Conservation (phyloP, 257 asterid genomes). For the Prunella vulgaris region DNA sequence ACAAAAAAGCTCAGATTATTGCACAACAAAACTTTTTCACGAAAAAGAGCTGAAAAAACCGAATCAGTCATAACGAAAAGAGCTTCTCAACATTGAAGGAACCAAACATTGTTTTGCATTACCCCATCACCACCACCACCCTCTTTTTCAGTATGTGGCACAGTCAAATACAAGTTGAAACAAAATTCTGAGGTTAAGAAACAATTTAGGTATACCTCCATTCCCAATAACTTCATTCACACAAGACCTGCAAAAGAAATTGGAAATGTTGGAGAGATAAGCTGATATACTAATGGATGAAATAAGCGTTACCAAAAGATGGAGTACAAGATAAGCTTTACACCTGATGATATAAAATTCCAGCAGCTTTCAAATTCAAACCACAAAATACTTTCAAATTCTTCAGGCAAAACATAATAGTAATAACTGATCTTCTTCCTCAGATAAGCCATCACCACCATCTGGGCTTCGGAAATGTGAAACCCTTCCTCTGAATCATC, state of each 20-base stretch:
- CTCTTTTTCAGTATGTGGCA: neutral
- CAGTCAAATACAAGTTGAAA: neutral
- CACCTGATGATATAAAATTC: too few relatives aligned
- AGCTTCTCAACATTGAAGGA: too few relatives aligned
- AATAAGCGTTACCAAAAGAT: neutral
- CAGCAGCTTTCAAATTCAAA: neutral
- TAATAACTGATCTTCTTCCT: neutral
- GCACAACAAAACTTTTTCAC: neutral
- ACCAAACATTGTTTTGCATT: too few relatives aligned
- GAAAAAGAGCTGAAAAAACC: too few relatives aligned
- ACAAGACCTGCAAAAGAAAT: neutral
- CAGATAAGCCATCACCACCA: conserved; percentile 29
- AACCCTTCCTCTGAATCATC: conserved; percentile 34
- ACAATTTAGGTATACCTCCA: neutral
- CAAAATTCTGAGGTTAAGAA: neutral
- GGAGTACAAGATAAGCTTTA: neutral
- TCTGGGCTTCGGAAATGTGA: conserved; percentile 35
- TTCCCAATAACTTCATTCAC: neutral
- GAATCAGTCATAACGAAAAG: too few relatives aligned
- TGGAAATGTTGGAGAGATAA: neutral
- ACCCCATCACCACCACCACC: too few relatives aligned
- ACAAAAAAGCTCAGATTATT: neutral
- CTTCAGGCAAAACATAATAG: too few relatives aligned
- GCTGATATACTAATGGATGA: neutral
- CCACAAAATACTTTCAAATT: neutral